phyloP scores from a whole-genome alignment of 495 filamentous ascomycete genomes.

The Pseudomonodictys pantanalensis region DNA sequence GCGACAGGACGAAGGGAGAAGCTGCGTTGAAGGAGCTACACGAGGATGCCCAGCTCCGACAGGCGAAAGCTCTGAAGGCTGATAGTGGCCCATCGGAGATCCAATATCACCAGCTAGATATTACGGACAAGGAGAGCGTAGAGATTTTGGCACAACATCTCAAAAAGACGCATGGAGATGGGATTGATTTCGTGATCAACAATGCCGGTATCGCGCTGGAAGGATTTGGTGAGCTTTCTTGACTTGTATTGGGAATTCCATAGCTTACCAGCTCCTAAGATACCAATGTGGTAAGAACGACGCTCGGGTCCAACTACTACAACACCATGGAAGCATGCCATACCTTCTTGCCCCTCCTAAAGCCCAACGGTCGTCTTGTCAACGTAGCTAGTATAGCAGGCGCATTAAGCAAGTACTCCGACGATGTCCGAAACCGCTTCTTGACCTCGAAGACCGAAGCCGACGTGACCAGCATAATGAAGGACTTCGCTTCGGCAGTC shows the following conservation, averaged over 20 bases:
- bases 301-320: slow-evolving; percentile 50
- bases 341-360: slow-evolving; percentile 46
- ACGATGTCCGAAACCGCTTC: slow-evolving; percentile 39
- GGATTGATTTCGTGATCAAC: slow-evolving; percentile 52
- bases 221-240: slow-evolving; percentile 35
- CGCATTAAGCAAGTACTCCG: slow-evolving; percentile 45
- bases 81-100: slow-evolving; percentile 48
- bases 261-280: slow-evolving; percentile 29
- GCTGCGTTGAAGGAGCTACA: slow-evolving; percentile 43
- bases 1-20: slow-evolving; percentile 44
- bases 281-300: slow-evolving; percentile 48
- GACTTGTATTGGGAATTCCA: not conserved
- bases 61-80: slow-evolving; percentile 42
- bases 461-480: slow-evolving; percentile 47
- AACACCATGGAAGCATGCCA: slow-evolving; percentile 45
- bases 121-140: slow-evolving; percentile 45
- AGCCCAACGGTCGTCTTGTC: slow-evolving; percentile 44
- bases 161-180: slow-evolving; percentile 46
- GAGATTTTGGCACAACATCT: slow-evolving; percentile 42
- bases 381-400: slow-evolving; percentile 49
- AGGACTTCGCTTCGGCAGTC: slow-evolving; percentile 45
- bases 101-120: slow-evolving; percentile 47
- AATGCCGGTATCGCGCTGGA: slow-evolving; percentile 47
- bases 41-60: slow-evolving; percentile 43
- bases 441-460: slow-evolving; percentile 37